These are phyloP conservation scores for Eucalyptus regnans DNA, from an alignment of 345 rosid genomes.

Conservation along the genomic window DNA sequence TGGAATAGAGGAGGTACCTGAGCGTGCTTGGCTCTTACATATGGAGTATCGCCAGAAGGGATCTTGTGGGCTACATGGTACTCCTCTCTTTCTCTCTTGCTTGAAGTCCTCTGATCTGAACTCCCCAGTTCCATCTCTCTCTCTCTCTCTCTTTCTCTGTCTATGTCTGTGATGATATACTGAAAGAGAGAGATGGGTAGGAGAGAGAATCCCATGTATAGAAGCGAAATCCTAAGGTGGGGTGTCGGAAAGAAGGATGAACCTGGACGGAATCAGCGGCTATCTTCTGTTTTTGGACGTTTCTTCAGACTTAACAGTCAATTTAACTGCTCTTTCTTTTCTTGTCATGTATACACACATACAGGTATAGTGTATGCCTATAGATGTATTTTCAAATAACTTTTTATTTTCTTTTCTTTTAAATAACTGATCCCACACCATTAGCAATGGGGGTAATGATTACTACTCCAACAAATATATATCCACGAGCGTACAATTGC, in stretches of 20 bases:
- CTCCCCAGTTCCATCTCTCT: conserved; percentile 10
- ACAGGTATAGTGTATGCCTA: background rate
- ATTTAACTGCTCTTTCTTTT: background rate
- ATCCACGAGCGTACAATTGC: background rate
- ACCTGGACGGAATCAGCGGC: background rate
- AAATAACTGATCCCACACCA: background rate
- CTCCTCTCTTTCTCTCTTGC: conserved; percentile 13
- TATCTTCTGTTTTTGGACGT: background rate
- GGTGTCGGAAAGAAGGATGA: background rate
- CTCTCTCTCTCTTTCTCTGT: background rate
- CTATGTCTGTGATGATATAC: no score
- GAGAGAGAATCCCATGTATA: background rate
- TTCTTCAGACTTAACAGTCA: background rate
- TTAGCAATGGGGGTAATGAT: background rate
- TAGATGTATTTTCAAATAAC: background rate
- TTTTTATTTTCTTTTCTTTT: background rate
- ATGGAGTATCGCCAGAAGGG: conserved; percentile 80
- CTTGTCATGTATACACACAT: background rate
- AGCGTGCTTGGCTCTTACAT: conserved; percentile 79
- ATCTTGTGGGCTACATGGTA: conserved; percentile 70
- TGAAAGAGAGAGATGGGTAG: background rate
- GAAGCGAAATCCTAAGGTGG: background rate
- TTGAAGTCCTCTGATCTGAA: conserved; percentile 1
- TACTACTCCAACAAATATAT: background rate
- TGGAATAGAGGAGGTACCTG: conserved; percentile 27